Evolutionary conservation across 1,139 yeast species (phyloP), one percentile per base, ranked within the genome.

Genomic region (Hanseniaspora uvarum): DNA sequence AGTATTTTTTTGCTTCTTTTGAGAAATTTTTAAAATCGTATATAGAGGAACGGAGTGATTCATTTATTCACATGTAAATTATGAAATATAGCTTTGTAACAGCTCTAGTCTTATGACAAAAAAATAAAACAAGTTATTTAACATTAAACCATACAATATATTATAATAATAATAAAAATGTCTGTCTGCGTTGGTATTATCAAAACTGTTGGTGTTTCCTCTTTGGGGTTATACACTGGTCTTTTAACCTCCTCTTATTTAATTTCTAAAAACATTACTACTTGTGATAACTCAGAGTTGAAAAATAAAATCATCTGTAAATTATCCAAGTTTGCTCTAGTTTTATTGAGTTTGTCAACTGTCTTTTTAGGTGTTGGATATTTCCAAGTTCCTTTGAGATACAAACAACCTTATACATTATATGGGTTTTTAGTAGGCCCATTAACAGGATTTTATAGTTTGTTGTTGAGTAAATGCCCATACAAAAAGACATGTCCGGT

Each of bases 221-320:
- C 94, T 52, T 82, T 88, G 83, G 89, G 96, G 70, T 78, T 88
- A 59, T 95, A 95, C 67, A 84, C 95, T 38, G 96, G 96, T 62
- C 80, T 85, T 80, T 92, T 94, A 60, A 86, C 94, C 55, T 92
- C 95, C 46, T 77, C 86, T 45, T 70, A 85, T 54, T 72, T 84
- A 52, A 77, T 74, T 14, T 53, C 57, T 23, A 56, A 56, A 30
- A 58, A 63, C 16, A 65, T 63, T 18, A 54, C 59, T 14, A 14
- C 37, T 44, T 65, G 64, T 18, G 53, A 37, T 16, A 18, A 19
- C n/a, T 33, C 38, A 8, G 31, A 41, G 14, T 33, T 45, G 6
- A 37, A 47, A 18, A 59, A 41, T 12, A 50, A 56, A 26, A 62
- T 62, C 10, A 51, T 67, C 7, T 59, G 61, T 33, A 58, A 50